Evolutionary conservation across 345 rosid species (phyloP), one percentile per base, ranked within the genome.

Genomic region (Hibiscus trionum): DNA sequence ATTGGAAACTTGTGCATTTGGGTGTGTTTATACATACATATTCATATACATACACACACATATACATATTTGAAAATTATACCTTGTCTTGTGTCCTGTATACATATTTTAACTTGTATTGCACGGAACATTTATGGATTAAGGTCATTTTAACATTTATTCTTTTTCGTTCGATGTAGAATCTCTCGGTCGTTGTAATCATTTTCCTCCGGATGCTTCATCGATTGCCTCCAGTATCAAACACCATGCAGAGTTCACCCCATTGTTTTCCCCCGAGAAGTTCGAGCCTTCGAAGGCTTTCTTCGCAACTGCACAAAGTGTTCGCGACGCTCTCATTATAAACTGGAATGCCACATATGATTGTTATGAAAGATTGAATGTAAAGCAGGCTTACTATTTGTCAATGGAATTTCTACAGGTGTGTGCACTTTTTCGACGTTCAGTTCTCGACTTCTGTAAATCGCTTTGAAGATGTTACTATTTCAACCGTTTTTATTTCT

Each of bases 331-430:
- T 77, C 84, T 88, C 0, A 84, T 90, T 63, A 74, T 83, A 12
- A 87, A 88, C 70, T 90, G 93, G 91, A 90, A 88, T 75, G 77
- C 83, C 2, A 90, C 96, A 0, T 84, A 88, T 71, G 90, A 87
- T 66, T 76, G 72, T 77, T 83, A 88, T 77, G 87, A 90, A 47
- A 85, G 75, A 60, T 63, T 83, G 82, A 86, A 87, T 81, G 81
- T 66, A 61, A 90, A 90, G 78, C 96, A 87, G 75, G 96, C 93
- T 0, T 86, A 90, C 72, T 90, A 90, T 80, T 61, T 90, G 74
- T 90, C 96, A 0, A 87, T 90, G 96, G 96, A 90, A 73, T 90
- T 90, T 79, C 78, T 90, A 37, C 96, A 88, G 91, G 96, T 90
- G 75, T 79, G 50, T 79, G 50, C 37, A 63, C 66, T 66, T 14